Base-by-base conservation (phyloP, 768 basidiomycete species). In the Cantharellus anzutake region DNA sequence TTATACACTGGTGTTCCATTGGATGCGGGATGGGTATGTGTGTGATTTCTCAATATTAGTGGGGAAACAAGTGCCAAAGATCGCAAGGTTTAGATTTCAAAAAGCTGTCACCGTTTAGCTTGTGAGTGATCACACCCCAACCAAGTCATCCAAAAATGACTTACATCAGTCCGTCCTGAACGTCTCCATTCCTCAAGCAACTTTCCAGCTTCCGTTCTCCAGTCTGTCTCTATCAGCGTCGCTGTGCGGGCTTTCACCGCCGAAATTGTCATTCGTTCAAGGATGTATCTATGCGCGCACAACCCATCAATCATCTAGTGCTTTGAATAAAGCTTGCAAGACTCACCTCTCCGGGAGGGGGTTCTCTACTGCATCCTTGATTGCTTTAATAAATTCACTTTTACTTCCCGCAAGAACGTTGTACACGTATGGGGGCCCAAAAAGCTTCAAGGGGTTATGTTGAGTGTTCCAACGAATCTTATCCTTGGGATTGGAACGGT, bases 391-490 rank as follows among this genome's bases (percentile, higher is more conserved):
- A 5, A 64, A 44, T 29, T 60, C 65, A 37, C 59, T 55, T 39
- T 35, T 40, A 60, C 65, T 63, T 11, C 62, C 65, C 41, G 60
- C 59, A 7, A 65, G 59, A 3, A 68, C 65, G 39, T 66, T 62
- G 57, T 68, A 68, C 34, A 68, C 67, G 34, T 65, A 65, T 4
- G 67, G 67, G 7, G 65, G 63, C 1, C 61, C 60, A 3, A 66
- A 55, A 4, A 59, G 59, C 38, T 61, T 50, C 11, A 67, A 52
- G 3, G 62, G 63, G 56, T 65, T 63, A 51, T 67, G 66, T 57
- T 69, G 67, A 3, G 65, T 60, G 34, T 53, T 42, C 68, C 68
- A 69, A 7, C 39, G 48, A 4, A 59, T 51, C 37, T 64, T 59
- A 52, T 69, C 61, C 5, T 64, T 60, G 1, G 65, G 68, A 34